These are phyloP conservation scores for Plasmodium billcollinsi DNA, from an alignment of 169 alveolate genomes.

Conservation along the genomic window DNA sequence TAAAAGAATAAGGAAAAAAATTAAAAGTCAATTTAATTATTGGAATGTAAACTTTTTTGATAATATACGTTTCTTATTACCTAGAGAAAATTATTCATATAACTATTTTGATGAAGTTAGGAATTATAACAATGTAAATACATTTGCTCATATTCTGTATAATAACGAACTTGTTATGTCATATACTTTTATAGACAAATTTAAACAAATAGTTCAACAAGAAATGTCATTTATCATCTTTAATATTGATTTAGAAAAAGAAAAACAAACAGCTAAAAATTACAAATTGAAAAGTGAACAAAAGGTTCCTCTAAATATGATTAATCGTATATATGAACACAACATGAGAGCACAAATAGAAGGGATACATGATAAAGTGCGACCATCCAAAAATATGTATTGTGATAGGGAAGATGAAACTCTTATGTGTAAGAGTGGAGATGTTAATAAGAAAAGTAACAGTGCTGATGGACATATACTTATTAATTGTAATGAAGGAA, in stretches of 20 bases:
- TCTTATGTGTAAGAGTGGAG: background rate
- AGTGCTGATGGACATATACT: background rate
- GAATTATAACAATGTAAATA: constrained; percentile 17
- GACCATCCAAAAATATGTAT: background rate
- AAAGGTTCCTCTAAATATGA: background rate
- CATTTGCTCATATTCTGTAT: constrained; percentile 32
- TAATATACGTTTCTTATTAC: constrained; percentile 28
- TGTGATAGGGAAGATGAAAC: background rate
- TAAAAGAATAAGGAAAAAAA: constrained; percentile 41
- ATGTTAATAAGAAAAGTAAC: background rate
- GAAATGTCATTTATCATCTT: constrained; percentile 42
- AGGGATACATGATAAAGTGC: background rate
- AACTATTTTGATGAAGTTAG: constrained; percentile 38
- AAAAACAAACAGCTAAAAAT: background rate
- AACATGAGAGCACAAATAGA: constrained; percentile 3
- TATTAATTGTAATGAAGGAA: background rate
- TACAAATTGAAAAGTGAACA: background rate
- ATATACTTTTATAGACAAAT: constrained; percentile 22
- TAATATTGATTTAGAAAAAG: constrained; percentile 32
- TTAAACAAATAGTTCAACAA: constrained; percentile 40
- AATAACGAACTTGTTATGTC: constrained; percentile 47
- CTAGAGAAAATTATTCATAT: constrained; percentile 46
- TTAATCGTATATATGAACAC: constrained; percentile 9
- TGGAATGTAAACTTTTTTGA: constrained; percentile 29
- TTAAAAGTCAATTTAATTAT: constrained; percentile 26